Evolutionary conservation across 805 yeast species (phyloP).

Genomic region (Candida tallmaniae): DNA sequence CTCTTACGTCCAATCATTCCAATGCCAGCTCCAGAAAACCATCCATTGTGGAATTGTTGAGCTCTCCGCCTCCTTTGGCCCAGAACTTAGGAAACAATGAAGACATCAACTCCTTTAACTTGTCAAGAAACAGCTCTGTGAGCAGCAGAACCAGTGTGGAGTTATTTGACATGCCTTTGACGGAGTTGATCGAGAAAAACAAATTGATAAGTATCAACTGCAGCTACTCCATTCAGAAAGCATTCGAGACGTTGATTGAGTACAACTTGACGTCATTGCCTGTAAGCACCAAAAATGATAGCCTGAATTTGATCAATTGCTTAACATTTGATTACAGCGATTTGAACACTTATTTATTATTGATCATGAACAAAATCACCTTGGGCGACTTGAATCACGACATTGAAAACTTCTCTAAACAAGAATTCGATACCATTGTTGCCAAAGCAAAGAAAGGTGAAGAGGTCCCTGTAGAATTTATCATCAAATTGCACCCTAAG

Average conservation of each 20-base stretch:
- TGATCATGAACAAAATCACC: conserved; percentile 71
- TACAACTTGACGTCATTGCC: conserved; percentile 86
- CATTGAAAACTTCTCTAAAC: conserved; percentile 24
- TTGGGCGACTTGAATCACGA: conserved; percentile 30
- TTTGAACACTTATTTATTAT: conserved; percentile 75
- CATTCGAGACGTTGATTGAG: conserved; percentile 71
- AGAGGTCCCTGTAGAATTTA: conserved; percentile 88
- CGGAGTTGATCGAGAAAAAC: conserved; percentile 73
- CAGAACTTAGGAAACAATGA: conserved; percentile 32
- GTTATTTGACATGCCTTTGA: conserved; percentile 70
- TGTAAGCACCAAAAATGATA: conserved; percentile 40
- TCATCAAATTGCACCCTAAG: conserved; percentile 77
- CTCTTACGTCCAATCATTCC: no score
- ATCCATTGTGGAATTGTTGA: conserved; percentile 68
- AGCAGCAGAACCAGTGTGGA: conserved; percentile 32
- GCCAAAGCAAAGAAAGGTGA: conserved; percentile 77
- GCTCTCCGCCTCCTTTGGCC: conserved; percentile 71
- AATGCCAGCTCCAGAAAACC: conserved; percentile 39
- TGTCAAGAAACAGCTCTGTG: conserved; percentile 33
- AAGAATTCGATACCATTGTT: conserved; percentile 28
- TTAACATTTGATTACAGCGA: conserved; percentile 90
- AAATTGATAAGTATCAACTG: conserved; percentile 69
- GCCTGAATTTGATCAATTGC: conserved; percentile 49
- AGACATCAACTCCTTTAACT: conserved; percentile 33
- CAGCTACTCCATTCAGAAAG: conserved; percentile 73